phyloP scores from a whole-genome alignment of 2,329 filamentous ascomycete genomes.

The Cucurbitaria berberidis region DNA sequence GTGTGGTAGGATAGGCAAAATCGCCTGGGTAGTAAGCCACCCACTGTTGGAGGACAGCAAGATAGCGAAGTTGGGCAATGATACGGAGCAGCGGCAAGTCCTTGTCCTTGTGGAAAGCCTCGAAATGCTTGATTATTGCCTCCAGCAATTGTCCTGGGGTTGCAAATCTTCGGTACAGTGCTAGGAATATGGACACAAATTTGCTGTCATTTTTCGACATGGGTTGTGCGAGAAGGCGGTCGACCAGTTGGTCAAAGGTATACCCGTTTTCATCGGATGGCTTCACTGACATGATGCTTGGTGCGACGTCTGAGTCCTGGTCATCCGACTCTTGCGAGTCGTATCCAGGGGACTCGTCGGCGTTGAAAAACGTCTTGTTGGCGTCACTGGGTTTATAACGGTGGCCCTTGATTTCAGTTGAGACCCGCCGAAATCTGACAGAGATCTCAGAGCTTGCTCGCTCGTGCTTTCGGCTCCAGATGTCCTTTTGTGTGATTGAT shows the following conservation, averaged over 20 bases:
- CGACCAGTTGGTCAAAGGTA: constrained; percentile 66
- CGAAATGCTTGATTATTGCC: constrained; percentile 77
- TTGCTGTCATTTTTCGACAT: constrained; percentile 88
- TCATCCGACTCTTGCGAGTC: constrained; percentile 70
- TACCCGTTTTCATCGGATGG: constrained; percentile 66
- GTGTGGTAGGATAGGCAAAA: constrained; percentile 80
- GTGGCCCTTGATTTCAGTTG: constrained; percentile 41
- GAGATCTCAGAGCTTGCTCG: constrained; percentile 57
- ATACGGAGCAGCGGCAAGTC: constrained; percentile 76
- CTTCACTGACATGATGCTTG: constrained; percentile 42
- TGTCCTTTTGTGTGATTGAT: constrained; percentile 48
- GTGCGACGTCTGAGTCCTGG: constrained; percentile 68
- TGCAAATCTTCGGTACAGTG: constrained; percentile 91
- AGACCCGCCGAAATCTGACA: constrained; percentile 38
- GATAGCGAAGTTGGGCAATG: constrained; percentile 79
- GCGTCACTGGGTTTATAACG: constrained; percentile 51
- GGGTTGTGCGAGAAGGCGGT: constrained; percentile 81
- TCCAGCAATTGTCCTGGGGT: constrained; percentile 79
- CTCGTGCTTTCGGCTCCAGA: constrained; percentile 50
- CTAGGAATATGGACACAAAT: constrained; percentile 87
- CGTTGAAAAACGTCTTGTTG: constrained; percentile 66
- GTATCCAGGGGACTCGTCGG: constrained; percentile 74
- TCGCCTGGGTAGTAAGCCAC: constrained; percentile 89
- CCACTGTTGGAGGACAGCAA: constrained; percentile 88
- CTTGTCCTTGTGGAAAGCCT: constrained; percentile 71